Conservation (phyloP, 208 protist species). For the Wallacemonas sp. region DNA sequence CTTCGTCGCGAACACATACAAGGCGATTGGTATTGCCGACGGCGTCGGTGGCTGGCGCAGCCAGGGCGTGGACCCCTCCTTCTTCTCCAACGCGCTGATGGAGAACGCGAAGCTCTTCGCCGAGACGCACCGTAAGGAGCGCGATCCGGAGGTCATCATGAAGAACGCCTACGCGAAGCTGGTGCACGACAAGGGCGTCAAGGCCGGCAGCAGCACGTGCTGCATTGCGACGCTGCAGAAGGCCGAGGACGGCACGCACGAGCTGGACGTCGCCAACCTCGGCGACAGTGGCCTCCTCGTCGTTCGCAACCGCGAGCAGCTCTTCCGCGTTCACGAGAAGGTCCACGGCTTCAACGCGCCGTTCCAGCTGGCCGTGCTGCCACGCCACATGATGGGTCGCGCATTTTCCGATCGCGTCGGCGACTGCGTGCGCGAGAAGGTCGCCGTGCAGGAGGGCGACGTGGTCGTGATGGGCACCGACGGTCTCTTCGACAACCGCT, state of each 20-base stretch:
- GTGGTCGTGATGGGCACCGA: constrained; percentile 93
- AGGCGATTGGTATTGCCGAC: constrained; percentile 91
- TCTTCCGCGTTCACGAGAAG: constrained; percentile 87
- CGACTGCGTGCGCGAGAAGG: constrained; percentile 74
- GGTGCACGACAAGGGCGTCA: constrained; percentile 71
- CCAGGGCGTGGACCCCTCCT: constrained; percentile 81
- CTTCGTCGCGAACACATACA: constrained; percentile 92
- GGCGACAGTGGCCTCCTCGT: constrained; percentile 91
- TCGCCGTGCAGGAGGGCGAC: constrained; percentile 86
- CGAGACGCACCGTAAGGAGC: constrained; percentile 78
- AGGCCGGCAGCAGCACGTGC: constrained; percentile 90
- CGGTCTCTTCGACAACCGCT: constrained; percentile 94
- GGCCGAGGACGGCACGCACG: constrained; percentile 48
- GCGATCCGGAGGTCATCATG: constrained; percentile 87
- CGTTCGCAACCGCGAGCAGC: constrained; percentile 70
- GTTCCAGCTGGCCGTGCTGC: constrained; percentile 90
- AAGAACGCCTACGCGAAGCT: constrained; percentile 79
- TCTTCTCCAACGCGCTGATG: constrained; percentile 91
- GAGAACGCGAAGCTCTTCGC: constrained; percentile 87
- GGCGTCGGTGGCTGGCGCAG: constrained; percentile 91
- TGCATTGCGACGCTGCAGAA: constrained; percentile 77
- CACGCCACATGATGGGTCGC: constrained; percentile 60
- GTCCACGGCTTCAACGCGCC: constrained; percentile 93
- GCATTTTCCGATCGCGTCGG: constrained; percentile 69
- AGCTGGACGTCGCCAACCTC: constrained; percentile 90